Base-by-base conservation (phyloP, 805 yeast genomes). In the Schwanniomyces sp. region DNA sequence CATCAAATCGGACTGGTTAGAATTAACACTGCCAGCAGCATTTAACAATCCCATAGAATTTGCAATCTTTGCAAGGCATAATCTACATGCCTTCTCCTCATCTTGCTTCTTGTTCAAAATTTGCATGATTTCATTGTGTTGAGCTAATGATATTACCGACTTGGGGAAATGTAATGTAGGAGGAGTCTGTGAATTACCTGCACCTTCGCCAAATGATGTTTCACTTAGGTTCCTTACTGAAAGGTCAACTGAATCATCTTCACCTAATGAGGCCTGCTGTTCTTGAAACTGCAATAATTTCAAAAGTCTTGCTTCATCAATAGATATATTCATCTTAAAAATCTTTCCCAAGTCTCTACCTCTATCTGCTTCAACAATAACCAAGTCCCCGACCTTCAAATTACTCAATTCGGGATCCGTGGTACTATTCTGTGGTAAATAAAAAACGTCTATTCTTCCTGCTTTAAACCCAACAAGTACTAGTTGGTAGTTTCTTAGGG, bases 311-410 rank as follows among this genome's bases (percentile, higher is more conserved):
- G 92, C 91, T 56, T 84, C 87, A 54, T 82, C 87, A 32, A 78
- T 66, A 4, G 84, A 69, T 25, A 88, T 77, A 55, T 81, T 76
- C 56, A 82, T 67, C 49, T 77, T 75, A 32, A 79, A 78, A 40
- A 88, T 78, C 58, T 78, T 78, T 32, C 95, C 95, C 50, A 88
- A 73, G 64, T 88, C 95, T 32, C 81, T 69, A 32, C 95, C 95
- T 29, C 95, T 72, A 59, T 88, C 95, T 1, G 94, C 95, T 59
- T 88, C 92, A 14, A 87, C 95, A 58, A 87, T 80, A 12, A 88
- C 92, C 57, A 86, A 73, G 59, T 86, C 91, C 18, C 87, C 87
- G 5, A 72, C 64, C 43, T 70, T 67, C 38, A 82, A 63, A 28
- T 53, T 57, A 25, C 64, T 55, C 27, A 59, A 45, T 34, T 53